phyloP scores from a whole-genome alignment of 73 alveolate genomes.

The Paramecium tetraurelia region DNA sequence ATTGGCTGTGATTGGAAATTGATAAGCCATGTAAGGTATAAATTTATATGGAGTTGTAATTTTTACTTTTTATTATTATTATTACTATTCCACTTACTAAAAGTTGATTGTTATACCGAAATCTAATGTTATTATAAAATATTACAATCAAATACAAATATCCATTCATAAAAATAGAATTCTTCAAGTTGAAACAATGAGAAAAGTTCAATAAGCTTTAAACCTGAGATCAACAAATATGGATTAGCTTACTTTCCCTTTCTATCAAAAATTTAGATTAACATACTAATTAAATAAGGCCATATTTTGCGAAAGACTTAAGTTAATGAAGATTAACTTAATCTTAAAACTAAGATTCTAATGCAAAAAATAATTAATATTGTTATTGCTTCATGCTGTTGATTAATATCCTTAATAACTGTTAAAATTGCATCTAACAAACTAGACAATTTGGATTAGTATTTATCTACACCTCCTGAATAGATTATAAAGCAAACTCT shows the following conservation, averaged over 20 bases:
- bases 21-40: constrained; percentile 37
- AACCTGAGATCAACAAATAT: constrained; percentile 35
- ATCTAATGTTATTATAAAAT: not conserved
- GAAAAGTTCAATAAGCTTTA: constrained; percentile 44
- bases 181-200: constrained; percentile 56
- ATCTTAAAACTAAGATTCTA: constrained; percentile 43
- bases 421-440: constrained; percentile 48
- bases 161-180: constrained; percentile 62
- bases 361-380: constrained; percentile 54
- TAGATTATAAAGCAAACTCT: constrained; percentile 61
- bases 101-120: constrained; percentile 1
- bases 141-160: constrained; percentile 64
- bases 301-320: constrained; percentile 55
- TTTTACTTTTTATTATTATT: not conserved
- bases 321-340: not conserved
- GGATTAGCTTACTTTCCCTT: constrained; percentile 12
- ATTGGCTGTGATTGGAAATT: not conserved
- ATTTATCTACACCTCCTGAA: constrained; percentile 63
- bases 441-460: constrained; percentile 32
- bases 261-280: constrained; percentile 57
- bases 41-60: constrained; percentile 53
- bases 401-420: constrained; percentile 39
- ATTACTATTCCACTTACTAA: not conserved
- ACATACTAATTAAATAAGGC: constrained; percentile 48
- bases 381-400: not conserved